Conservation (phyloP, 768 basidiomycete genomes). For the Pleurotus giganteus region DNA sequence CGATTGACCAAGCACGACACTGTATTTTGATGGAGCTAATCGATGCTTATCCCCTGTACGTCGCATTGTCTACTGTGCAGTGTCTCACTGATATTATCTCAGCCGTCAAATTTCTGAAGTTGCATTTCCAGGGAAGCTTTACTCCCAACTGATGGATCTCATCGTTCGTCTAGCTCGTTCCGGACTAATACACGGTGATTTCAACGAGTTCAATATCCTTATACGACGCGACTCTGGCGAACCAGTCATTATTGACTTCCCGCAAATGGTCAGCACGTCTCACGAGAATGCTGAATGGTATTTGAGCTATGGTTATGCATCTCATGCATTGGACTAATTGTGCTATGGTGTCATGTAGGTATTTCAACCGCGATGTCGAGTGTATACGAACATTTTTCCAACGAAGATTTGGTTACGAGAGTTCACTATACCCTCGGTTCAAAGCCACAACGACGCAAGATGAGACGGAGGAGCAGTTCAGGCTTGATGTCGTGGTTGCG, state of each 20-base stretch:
- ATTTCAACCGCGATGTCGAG: conserved; percentile 98
- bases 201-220: conserved; percentile 99
- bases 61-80: conserved; percentile 11
- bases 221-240: conserved; percentile 73
- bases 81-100: conserved; percentile 13
- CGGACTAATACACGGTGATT: conserved; percentile 98
- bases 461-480: conserved; percentile 48
- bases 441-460: conserved; percentile 41
- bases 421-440: conserved; percentile 84
- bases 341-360: conserved; percentile 52
- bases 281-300: conserved; percentile 97
- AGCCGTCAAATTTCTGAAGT: conserved; percentile 88
- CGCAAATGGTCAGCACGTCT: conserved; percentile 98
- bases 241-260: conserved; percentile 96
- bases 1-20: conserved; percentile 93
- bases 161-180: conserved; percentile 92
- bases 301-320: conserved; percentile 22
- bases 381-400: conserved; percentile 94
- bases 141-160: conserved; percentile 90
- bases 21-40: conserved; percentile 96
- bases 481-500: conserved; percentile 86
- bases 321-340: conserved; percentile 12
- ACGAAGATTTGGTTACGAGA: conserved; percentile 91
- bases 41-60: conserved; percentile 92
- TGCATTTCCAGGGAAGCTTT: conserved; percentile 84